Conservation (phyloP, 257 asterid genomes). For the Cruciata laevipes region DNA sequence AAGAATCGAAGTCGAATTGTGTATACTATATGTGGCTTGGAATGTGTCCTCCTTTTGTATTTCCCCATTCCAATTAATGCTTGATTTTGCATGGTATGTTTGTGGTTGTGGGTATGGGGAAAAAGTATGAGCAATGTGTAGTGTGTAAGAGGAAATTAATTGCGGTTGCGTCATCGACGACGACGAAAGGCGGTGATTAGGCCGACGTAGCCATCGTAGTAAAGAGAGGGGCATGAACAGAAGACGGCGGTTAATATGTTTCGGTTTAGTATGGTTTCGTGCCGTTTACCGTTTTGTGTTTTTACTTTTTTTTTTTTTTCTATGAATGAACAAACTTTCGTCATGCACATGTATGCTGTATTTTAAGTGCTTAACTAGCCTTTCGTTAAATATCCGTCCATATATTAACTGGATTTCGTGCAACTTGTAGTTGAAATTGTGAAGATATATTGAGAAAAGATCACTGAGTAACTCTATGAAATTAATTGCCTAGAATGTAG, state of each 20-base stretch:
- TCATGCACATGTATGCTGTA: conserved; percentile 19
- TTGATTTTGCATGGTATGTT: conserved; percentile 3
- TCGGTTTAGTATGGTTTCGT: background rate
- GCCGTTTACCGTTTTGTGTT: background rate
- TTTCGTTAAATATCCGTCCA: too few relatives aligned
- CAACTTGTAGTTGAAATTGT: too few relatives aligned
- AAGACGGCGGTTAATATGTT: background rate
- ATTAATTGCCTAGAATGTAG: too few relatives aligned
- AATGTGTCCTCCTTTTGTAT: background rate
- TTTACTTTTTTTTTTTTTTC: too few relatives aligned
- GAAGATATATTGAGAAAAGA: too few relatives aligned
- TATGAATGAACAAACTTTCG: background rate
- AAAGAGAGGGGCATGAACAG: background rate
- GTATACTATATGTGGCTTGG: background rate
- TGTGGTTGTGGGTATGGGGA: conserved; percentile 1
- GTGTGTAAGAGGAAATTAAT: background rate
- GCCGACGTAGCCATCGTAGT: background rate
- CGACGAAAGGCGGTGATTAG: conserved; percentile 1
- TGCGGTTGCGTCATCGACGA: background rate
- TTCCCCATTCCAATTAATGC: background rate
- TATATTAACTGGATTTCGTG: too few relatives aligned
- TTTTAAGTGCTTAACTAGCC: too few relatives aligned
- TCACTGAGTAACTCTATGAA: too few relatives aligned
- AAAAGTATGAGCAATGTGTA: background rate
- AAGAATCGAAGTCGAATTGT: background rate